Evolutionary conservation across 208 protist species (phyloP), one percentile per base, ranked within the genome.

Genomic region (Leishmania lainsoni): DNA sequence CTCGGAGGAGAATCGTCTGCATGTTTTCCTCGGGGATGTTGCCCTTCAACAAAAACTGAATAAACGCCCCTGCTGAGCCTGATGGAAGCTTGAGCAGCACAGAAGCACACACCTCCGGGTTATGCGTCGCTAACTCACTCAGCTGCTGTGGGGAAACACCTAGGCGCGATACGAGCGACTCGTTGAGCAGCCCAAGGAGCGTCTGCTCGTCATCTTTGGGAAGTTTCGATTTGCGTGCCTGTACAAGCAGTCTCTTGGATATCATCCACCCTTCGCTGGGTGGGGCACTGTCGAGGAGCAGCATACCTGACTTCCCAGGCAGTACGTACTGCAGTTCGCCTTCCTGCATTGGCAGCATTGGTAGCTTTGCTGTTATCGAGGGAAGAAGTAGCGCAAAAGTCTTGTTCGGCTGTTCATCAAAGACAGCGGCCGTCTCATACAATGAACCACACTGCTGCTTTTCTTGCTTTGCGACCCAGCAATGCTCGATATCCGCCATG

Each of bases 271-370:
- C 84, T 56, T 86, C 88, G 26, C 80, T 90, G 22, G 78, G 71
- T 39, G 71, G 52, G 29, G 92, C 75, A 63, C 79, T 78, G 72
- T 93, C 83, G 74, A 93, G 85, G 2, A 92, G 80, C 29, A 95
- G 81, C 59, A 89, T 86, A n/a, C 85, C 78, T 48, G 79, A 88
- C 45, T 81, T 65, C 17, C 77, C 79, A 20, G 88, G 86, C 0
- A 92, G 75, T 20, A 95, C 66, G 82, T 87, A 91, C 63, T 89
- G 88, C 72, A 95, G 70, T 75, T 95, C 92, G 58, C 90, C 90
- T 10, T 81, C 83, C 35, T 83, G 75, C 72, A 93, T 80, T 9
- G 92, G 84, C 20, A 95, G 29, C 29, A 78, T 84, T 29, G 92
- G 87, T 70, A 93, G 70, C 69, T 92, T 89, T 29, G 86, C 87